phyloP scores from a whole-genome alignment of 805 yeast species.

The Wickerhamomyces rabaulensis region DNA sequence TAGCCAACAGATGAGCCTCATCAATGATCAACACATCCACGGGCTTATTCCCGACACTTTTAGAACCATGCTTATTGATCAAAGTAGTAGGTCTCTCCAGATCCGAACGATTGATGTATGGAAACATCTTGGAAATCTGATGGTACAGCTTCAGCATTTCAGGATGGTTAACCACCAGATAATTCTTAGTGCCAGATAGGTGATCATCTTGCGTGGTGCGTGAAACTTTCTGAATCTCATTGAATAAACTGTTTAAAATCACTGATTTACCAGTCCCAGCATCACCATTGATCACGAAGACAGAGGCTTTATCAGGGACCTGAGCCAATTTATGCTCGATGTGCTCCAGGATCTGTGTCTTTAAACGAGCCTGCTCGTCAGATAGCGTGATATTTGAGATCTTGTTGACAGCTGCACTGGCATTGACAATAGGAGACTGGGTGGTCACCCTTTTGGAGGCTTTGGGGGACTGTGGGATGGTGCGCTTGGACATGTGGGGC shows the following conservation, averaged over 20 bases:
- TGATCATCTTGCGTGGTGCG: slow-evolving; percentile 15
- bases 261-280: slow-evolving; percentile 47
- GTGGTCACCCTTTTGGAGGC: neutral
- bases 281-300: slow-evolving; percentile 41
- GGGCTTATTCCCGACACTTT: slow-evolving; percentile 20
- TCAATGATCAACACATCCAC: neutral
- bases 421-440: too few relatives aligned
- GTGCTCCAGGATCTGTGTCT: slow-evolving; percentile 19
- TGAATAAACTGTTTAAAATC: slow-evolving; percentile 36
- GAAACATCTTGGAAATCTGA: slow-evolving; percentile 32
- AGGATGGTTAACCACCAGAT: slow-evolving; percentile 41
- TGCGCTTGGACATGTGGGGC: neutral
- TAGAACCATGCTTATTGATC: slow-evolving; percentile 36
- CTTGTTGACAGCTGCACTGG: slow-evolving; percentile 30
- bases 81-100: slow-evolving; percentile 43
- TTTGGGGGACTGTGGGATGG: neutral
- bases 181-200: slow-evolving; percentile 29
- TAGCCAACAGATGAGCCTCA: neutral
- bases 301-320: slow-evolving; percentile 21
- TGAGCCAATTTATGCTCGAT: slow-evolving; percentile 19
- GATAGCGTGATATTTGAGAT: slow-evolving; percentile 32
- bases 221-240: slow-evolving; percentile 33
- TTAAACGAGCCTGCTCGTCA: slow-evolving; percentile 31
- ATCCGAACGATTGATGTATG: slow-evolving; percentile 32
- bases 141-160: slow-evolving; percentile 42